phyloP scores from a whole-genome alignment of 2,329 filamentous ascomycete genomes.

The Aspergillus candidus region DNA sequence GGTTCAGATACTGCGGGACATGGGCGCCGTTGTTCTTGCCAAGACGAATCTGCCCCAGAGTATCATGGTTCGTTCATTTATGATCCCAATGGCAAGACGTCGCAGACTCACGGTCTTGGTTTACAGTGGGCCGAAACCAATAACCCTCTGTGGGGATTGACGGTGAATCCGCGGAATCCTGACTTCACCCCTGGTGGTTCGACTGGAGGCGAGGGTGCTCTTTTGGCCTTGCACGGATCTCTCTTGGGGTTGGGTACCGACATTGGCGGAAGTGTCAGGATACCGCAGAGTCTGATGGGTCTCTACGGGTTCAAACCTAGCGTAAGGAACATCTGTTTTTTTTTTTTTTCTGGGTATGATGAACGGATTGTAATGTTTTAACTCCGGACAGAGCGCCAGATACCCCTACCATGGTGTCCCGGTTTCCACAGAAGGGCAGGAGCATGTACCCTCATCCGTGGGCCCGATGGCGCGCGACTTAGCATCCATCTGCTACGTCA shows the following conservation, averaged over 20 bases:
- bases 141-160: conserved; percentile 48
- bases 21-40: conserved; percentile 49
- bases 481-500: conserved; percentile 46
- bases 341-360: conserved; percentile 29
- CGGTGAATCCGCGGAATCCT: conserved; percentile 41
- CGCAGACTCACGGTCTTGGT: conserved; percentile 1
- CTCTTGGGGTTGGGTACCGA: conserved; percentile 48
- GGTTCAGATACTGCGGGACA: conserved; percentile 42
- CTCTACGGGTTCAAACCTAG: conserved; percentile 46
- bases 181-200: conserved; percentile 45
- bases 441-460: conserved; percentile 58
- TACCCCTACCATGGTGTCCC: conserved; percentile 54
- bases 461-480: conserved; percentile 54
- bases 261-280: conserved; percentile 48
- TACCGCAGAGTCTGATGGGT: conserved; percentile 45
- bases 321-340: conserved; percentile 26
- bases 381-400: conserved; percentile 44
- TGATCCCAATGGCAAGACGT: not conserved
- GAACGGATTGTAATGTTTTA: not conserved
- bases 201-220: conserved; percentile 40
- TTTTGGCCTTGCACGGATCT: conserved; percentile 39
- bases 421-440: conserved; percentile 58
- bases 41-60: conserved; percentile 50
- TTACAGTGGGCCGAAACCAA: conserved; percentile 49
- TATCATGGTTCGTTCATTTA: conserved; percentile 42